phyloP scores from a whole-genome alignment of 2,329 filamentous ascomycete species.

The Myriangium duriaei region DNA sequence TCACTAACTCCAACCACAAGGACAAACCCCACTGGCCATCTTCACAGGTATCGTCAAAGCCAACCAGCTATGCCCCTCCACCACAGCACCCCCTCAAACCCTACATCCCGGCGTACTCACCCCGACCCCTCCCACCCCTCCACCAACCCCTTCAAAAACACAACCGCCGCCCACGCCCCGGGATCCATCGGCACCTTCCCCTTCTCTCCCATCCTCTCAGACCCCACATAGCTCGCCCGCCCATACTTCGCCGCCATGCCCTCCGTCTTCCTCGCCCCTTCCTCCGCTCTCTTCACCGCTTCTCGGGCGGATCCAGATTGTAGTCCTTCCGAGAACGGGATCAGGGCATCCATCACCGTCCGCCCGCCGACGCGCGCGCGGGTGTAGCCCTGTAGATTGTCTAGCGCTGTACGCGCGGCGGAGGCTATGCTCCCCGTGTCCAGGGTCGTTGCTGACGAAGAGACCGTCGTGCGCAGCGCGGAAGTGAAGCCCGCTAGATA shows the following conservation, averaged over 20 bases:
- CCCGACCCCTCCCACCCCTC: conserved; percentile 15
- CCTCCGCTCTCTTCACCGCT: conserved; percentile 21
- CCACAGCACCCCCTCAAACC: too few relatives aligned
- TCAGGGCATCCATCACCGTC: conserved; percentile 28
- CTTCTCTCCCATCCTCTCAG: conserved; percentile 15
- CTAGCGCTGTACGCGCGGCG: conserved; percentile 27
- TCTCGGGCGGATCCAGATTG: conserved; percentile 17
- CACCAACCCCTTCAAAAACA: conserved; percentile 23
- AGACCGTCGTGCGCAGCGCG: conserved; percentile 23
- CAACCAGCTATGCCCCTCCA: too few relatives aligned
- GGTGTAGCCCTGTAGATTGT: conserved; percentile 30
- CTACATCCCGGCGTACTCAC: too few relatives aligned
- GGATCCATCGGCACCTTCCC: conserved; percentile 24
- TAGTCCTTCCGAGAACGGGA: conserved; percentile 26
- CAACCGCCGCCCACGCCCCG: conserved; percentile 25
- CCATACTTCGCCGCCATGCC: conserved; percentile 27
- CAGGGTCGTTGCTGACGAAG: conserved; percentile 16
- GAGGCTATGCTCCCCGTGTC: conserved; percentile 16
- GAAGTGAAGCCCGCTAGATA: conserved; percentile 27
- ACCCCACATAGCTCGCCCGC: conserved; percentile 25
- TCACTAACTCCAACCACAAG: too few relatives aligned
- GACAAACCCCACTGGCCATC: too few relatives aligned
- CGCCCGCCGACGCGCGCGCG: conserved; percentile 23
- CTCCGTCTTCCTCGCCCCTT: conserved; percentile 22
- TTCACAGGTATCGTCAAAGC: too few relatives aligned